phyloP scores from a whole-genome alignment of 2,329 filamentous ascomycete species.

The Trichoderma pleuroti region DNA sequence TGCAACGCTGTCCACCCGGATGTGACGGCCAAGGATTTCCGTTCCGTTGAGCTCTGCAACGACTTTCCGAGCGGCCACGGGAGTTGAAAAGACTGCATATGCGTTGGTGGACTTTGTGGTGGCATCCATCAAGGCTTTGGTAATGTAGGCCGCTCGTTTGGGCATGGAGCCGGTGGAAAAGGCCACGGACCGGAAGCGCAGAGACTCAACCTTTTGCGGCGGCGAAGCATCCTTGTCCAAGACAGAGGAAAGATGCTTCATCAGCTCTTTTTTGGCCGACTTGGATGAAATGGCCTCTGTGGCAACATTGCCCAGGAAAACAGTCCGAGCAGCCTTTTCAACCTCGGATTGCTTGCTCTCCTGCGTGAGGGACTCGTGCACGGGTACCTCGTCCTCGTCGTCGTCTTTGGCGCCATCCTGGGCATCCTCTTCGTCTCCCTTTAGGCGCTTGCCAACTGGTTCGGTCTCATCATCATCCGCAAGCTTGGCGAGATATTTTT shows the following conservation, averaged over 20 bases:
- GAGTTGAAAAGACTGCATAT: conserved; percentile 82
- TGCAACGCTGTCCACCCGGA: conserved; percentile 86
- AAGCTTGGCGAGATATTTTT: conserved; percentile 65
- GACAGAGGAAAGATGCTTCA: conserved; percentile 74
- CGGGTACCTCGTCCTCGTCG: conserved; percentile 40
- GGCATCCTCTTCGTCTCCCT: conserved; percentile 25
- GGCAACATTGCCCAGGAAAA: conserved; percentile 91
- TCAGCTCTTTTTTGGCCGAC: conserved; percentile 70
- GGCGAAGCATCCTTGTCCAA: conserved; percentile 51
- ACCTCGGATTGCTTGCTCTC: conserved; percentile 59
- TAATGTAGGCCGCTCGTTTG: conserved; percentile 92
- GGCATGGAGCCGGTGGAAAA: conserved; percentile 75
- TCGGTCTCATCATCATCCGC: conserved; percentile 57
- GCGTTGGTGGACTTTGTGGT: conserved; percentile 94
- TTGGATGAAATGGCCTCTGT: conserved; percentile 79
- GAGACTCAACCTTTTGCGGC: conserved; percentile 75
- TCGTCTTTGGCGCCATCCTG: conserved; percentile 43
- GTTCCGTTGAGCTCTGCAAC: conserved; percentile 77
- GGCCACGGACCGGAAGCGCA: conserved; percentile 91
- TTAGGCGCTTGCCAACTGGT: conserved; percentile 54
- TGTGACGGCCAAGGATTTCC: conserved; percentile 77
- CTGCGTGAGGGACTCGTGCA: conserved; percentile 56
- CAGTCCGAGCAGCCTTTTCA: conserved; percentile 82
- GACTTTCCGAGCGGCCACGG: conserved; percentile 71
- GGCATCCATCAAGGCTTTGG: conserved; percentile 82